These are phyloP conservation scores for Diaporthe citrichinensis DNA, from an alignment of 2,329 filamentous ascomycete species.

Conservation along the genomic window DNA sequence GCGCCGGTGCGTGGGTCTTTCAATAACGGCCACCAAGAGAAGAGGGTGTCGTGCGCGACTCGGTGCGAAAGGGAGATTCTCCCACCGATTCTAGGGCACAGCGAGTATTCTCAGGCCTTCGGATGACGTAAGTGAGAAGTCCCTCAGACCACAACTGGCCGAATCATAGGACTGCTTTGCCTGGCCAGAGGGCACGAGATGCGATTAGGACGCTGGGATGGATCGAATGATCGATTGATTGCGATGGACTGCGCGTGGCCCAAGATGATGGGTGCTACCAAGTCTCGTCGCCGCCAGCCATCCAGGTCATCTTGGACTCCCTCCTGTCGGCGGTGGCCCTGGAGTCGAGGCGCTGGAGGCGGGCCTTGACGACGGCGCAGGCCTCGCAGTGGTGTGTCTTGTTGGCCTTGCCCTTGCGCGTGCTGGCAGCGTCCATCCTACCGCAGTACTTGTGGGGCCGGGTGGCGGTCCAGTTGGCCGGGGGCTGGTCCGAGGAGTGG, in stretches of 20 bases:
- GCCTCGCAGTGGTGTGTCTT: conserved; percentile 42
- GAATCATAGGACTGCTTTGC: neutral
- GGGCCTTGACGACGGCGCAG: conserved; percentile 38
- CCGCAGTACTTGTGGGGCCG: conserved; percentile 41
- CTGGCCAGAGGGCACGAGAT: neutral
- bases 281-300: conserved; percentile 22
- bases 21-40: too few species aligned
- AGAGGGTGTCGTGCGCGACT: too few species aligned
- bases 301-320: conserved; percentile 41
- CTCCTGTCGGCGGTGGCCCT: conserved; percentile 33
- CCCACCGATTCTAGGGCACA: too few species aligned
- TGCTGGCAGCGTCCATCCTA: conserved; percentile 40
- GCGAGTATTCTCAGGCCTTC: too few species aligned
- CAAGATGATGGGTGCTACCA: neutral
- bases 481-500: conserved; percentile 24
- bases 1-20: too few species aligned
- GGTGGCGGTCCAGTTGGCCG: conserved; percentile 38
- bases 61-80: too few species aligned
- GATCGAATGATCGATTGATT: neutral
- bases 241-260: neutral
- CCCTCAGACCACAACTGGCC: too few species aligned
- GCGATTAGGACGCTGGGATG: neutral
- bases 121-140: too few species aligned
- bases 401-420: conserved; percentile 39
- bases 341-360: conserved; percentile 33